Conservation (phyloP, 495 filamentous ascomycete species). For the Parachaetomium inaequale region DNA sequence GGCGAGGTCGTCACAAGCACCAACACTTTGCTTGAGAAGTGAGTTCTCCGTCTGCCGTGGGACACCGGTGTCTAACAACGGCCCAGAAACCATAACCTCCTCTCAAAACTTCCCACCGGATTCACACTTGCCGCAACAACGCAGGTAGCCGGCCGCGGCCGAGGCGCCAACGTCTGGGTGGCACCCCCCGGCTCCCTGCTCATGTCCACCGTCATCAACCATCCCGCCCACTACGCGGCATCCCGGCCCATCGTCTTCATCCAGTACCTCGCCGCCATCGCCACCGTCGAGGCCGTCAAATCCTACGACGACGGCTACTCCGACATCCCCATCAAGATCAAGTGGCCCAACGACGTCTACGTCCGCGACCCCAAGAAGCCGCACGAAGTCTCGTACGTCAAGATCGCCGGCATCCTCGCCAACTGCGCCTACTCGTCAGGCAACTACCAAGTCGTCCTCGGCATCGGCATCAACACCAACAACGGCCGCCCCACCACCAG, state of each 20-base stretch:
- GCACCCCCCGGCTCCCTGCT: slow-evolving; percentile 82
- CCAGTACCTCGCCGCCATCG: slow-evolving; percentile 87
- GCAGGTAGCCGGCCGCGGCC: slow-evolving; percentile 86
- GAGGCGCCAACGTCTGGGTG: slow-evolving; percentile 92
- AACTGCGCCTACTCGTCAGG: slow-evolving; percentile 77
- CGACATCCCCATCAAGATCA: slow-evolving; percentile 74
- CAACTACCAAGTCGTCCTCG: slow-evolving; percentile 82
- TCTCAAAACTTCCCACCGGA: slow-evolving; percentile 72
- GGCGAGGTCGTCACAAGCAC: slow-evolving; percentile 93
- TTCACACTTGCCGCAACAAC: slow-evolving; percentile 89
- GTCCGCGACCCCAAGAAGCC: slow-evolving; percentile 67
- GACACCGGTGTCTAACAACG: slow-evolving; percentile 4
- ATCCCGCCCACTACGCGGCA: slow-evolving; percentile 64
- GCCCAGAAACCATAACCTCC: slow-evolving; percentile 68
- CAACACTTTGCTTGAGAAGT: slow-evolving; percentile 93
- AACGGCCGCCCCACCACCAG: slow-evolving; percentile 87
- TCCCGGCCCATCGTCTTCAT: slow-evolving; percentile 87
- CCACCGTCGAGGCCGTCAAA: slow-evolving; percentile 82
- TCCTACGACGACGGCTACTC: slow-evolving; percentile 68
- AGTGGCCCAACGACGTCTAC: slow-evolving; percentile 98
- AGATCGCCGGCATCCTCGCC: slow-evolving; percentile 91
- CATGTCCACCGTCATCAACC: slow-evolving; percentile 81
- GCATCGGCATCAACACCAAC: slow-evolving; percentile 83
- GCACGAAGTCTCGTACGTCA: slow-evolving; percentile 63
- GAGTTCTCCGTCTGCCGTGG: slow-evolving; percentile 12